Percentiles rank a stretch among this genome's conserved stretches.
Evolutionary conservation across 176 grass and related monocot species (phyloP).

Genomic region (Avena sativa): DNA sequence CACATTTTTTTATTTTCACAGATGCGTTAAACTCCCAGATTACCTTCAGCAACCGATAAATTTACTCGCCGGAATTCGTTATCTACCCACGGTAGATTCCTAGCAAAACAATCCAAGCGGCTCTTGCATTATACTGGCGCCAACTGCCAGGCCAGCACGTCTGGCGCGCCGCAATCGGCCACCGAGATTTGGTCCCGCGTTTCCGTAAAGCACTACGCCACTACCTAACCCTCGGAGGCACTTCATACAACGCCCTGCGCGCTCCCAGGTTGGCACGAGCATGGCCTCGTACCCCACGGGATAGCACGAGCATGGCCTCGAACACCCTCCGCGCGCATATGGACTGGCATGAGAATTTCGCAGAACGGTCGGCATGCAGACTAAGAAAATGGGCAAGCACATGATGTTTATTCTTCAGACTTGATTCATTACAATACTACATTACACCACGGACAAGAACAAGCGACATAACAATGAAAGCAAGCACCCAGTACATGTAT

Average conservation of each 20-base stretch:
- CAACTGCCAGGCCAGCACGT: background rate
- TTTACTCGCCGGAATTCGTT: background rate
- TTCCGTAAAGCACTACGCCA: constrained; percentile 13
- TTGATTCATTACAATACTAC: constrained; percentile 28
- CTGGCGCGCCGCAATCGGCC: constrained; percentile 12
- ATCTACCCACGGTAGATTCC: background rate
- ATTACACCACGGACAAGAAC: constrained; percentile 28
- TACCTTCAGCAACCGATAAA: too few species aligned
- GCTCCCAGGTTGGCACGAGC: background rate
- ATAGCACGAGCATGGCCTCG: background rate
- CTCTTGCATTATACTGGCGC: background rate
- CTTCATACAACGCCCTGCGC: background rate
- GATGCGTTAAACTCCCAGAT: too few species aligned
- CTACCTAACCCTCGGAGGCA: constrained; percentile 11
- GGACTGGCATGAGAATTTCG: background rate
- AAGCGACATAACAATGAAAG: background rate
- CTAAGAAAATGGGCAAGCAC: background rate
- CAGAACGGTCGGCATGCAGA: background rate
- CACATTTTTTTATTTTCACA: too few species aligned
- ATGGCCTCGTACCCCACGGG: background rate
- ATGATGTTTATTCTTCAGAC: constrained; percentile 5
- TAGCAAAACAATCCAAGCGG: background rate
- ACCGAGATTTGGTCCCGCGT: background rate
- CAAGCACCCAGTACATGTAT: constrained; percentile 21
- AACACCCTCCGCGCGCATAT: background rate